Percentiles rank a stretch among this genome's conserved stretches.
Evolutionary conservation across 2,329 filamentous ascomycete genomes (phyloP).

Genomic region (Fusarium falciforme): DNA sequence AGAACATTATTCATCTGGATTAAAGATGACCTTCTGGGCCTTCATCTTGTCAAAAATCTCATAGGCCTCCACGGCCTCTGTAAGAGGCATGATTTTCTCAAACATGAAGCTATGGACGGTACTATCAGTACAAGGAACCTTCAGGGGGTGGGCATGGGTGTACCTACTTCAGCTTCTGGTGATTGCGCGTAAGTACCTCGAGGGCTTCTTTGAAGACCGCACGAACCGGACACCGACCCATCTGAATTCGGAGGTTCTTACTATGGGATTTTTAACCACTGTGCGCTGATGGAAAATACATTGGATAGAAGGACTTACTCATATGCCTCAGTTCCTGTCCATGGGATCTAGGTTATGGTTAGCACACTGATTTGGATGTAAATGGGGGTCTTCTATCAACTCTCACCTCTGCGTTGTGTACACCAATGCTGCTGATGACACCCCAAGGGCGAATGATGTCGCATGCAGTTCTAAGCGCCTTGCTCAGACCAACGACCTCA

Average conservation of each 20-base stretch:
- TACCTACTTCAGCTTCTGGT: neutral
- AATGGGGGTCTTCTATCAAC: neutral
- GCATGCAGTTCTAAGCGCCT: neutral
- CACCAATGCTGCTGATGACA: neutral
- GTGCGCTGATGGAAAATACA: neutral
- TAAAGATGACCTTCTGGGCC: neutral
- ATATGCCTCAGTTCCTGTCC: neutral
- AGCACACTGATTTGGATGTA: neutral
- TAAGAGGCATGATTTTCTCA: neutral
- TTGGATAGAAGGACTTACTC: neutral
- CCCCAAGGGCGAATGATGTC: neutral
- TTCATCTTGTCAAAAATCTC: neutral
- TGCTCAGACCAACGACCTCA: neutral
- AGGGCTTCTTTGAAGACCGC: neutral
- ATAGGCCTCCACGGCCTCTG: neutral
- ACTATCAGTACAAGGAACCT: neutral
- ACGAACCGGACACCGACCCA: neutral
- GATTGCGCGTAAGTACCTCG: neutral
- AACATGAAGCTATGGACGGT: neutral
- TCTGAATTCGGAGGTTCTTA: neutral
- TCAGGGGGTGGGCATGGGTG: neutral
- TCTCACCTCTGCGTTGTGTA: neutral
- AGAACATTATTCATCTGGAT: neutral
- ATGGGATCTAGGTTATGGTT: neutral
- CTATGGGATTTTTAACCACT: neutral